Percentiles rank a stretch among this genome's conserved stretches.
These are phyloP conservation scores for Penicillium sp. DNA, from an alignment of 2,329 filamentous ascomycete species.

Conservation along the genomic window DNA sequence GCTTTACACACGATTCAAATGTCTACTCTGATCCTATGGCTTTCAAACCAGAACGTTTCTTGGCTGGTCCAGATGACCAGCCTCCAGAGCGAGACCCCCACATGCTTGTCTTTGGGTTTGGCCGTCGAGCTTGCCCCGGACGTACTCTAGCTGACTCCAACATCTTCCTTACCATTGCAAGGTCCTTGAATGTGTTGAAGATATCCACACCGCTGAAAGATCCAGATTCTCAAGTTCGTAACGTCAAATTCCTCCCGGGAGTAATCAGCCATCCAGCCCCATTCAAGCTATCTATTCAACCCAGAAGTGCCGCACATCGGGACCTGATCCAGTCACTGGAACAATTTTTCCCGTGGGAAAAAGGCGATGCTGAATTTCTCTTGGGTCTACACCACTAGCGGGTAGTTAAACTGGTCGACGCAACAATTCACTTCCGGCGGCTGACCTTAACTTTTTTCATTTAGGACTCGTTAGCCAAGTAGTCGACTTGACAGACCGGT, in stretches of 20 bases:
- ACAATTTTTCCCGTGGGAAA: neutral
- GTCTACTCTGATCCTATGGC: constrained; percentile 37
- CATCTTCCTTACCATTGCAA: constrained; percentile 19
- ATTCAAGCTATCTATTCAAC: constrained; percentile 23
- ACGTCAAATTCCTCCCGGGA: constrained; percentile 12
- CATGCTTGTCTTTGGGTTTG: constrained; percentile 24
- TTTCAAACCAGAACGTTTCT: constrained; percentile 48
- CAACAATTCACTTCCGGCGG: too few species aligned
- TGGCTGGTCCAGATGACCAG: constrained; percentile 26
- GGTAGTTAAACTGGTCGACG: neutral
- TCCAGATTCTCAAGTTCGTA: constrained; percentile 8
- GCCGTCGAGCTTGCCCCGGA: constrained; percentile 23
- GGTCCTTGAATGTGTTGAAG: constrained; percentile 16
- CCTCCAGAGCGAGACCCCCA: constrained; percentile 40
- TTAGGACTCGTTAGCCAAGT: too few species aligned
- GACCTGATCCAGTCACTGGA: neutral
- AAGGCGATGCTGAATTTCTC: neutral
- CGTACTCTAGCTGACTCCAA: constrained; percentile 19
- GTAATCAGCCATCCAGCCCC: constrained; percentile 38
- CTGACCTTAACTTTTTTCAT: too few species aligned
- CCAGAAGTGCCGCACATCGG: neutral
- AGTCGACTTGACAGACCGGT: too few species aligned
- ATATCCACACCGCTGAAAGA: constrained; percentile 15
- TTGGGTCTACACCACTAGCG: neutral
- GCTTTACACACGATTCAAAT: constrained; percentile 40